Evolutionary conservation across 805 yeast species (phyloP).

Genomic region (Saccharomyces mikatae): DNA sequence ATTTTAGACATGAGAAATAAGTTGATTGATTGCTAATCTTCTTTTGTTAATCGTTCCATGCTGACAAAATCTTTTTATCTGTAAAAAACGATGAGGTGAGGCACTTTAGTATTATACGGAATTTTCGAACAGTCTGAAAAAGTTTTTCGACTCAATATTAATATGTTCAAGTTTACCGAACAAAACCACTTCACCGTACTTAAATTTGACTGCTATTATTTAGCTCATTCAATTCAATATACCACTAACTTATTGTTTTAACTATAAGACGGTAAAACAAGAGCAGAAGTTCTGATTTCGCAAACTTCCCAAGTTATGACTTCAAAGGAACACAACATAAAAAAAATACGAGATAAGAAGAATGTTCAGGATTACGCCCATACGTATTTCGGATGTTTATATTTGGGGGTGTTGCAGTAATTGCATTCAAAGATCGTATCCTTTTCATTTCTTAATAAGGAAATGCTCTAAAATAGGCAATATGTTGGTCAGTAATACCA

Average conservation of each 20-base stretch:
- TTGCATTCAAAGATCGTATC: too few species aligned
- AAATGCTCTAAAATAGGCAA: too few species aligned
- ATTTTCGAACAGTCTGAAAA: not conserved
- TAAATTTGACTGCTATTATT: not conserved
- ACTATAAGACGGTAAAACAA: not conserved
- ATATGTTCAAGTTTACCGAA: not conserved
- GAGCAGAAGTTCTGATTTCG: not conserved
- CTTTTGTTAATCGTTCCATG: not conserved
- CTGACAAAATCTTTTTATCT: not conserved
- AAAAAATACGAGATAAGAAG: not conserved
- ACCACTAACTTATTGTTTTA: not conserved
- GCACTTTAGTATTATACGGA: not conserved
- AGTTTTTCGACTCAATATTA: not conserved
- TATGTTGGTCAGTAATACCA: too few species aligned
- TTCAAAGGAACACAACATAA: not conserved
- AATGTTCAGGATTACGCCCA: too few species aligned
- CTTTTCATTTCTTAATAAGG: too few species aligned
- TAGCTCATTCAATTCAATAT: not conserved
- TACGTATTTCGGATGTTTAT: too few species aligned
- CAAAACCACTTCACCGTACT: not conserved
- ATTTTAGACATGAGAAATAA: conserved; percentile 6
- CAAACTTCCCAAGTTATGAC: not conserved
- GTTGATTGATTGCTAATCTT: not conserved
- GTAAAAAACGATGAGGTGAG: conserved; percentile 4
- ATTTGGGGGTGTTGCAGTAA: too few species aligned